Evolutionary conservation across 2,329 filamentous ascomycete species (phyloP).

Genomic region (Penicillium sp.): DNA sequence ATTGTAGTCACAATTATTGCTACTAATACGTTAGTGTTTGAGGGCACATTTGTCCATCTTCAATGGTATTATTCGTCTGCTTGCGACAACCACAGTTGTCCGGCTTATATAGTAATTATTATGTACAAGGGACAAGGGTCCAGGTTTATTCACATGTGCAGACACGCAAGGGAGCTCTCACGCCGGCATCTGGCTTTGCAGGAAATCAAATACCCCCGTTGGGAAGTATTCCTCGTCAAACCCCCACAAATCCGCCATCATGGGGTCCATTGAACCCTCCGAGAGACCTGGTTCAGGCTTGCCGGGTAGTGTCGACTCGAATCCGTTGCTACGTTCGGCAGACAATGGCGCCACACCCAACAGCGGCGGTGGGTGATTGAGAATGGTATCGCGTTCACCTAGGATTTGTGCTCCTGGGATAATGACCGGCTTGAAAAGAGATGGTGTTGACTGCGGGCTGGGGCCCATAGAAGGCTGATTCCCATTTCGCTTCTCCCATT

Average conservation of each 20-base stretch:
- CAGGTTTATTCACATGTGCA: constrained; percentile 5
- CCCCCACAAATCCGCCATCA: constrained; percentile 48
- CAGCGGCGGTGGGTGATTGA: constrained; percentile 41
- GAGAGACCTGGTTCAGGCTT: constrained; percentile 39
- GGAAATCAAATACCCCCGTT: constrained; percentile 47
- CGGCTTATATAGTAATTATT: constrained; percentile 10
- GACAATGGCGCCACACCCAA: constrained; percentile 44
- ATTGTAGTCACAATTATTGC: not conserved
- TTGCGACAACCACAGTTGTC: constrained; percentile 10
- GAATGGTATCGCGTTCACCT: constrained; percentile 42
- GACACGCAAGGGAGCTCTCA: constrained; percentile 18
- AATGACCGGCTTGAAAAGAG: constrained; percentile 42
- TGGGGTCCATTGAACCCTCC: constrained; percentile 43
- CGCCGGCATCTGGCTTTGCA: constrained; percentile 48
- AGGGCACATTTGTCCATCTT: not conserved
- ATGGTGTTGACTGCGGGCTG: constrained; percentile 30
- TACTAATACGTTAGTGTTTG: not conserved
- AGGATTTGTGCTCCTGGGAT: constrained; percentile 42
- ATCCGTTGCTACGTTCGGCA: constrained; percentile 41
- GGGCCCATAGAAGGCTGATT: constrained; percentile 26
- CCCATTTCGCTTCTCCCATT: constrained; percentile 42
- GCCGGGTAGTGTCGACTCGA: constrained; percentile 19
- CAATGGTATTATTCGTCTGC: constrained; percentile 3
- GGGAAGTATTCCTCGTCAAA: constrained; percentile 48
- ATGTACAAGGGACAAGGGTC: constrained; percentile 18